Evolutionary conservation across 306 rosid genomes (phyloP), one percentile per base, ranked within the genome.

Genomic region (Lathyrus aphaca): DNA sequence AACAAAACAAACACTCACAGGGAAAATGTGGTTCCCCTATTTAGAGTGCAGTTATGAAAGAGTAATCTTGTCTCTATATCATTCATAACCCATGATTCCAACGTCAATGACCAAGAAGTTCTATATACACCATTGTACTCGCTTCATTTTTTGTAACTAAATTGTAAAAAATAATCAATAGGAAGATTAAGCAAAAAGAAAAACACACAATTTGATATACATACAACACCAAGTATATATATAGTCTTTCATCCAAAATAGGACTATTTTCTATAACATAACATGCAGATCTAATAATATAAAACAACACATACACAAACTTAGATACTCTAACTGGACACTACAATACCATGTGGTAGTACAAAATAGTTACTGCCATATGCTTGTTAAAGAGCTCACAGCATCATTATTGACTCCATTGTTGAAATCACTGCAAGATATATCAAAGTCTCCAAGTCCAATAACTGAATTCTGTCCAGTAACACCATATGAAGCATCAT

Each of bases 321-420:
- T 54, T 61, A 53, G 53, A 54, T 21, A 53, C 5, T 25, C 68
- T 49, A 66, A 60, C 10, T 21, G 13, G 29, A n/a, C 29, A 21
- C 17, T 45, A 71, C 12, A 53, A 17, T 38, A 43, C 10, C 39
- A 35, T 39, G 11, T 17, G 25, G 25, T 29, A 32, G 21, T 35
- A 13, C 7, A 62, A 61, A 21, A 42, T 42, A 63, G 15, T 64
- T 15, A 15, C 4, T 29, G 77, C 91, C 85, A 86, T 6, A 81
- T 62, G 15, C 69, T 64, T 21, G 83, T 80, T 32, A 78, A 80
- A 76, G 84, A 79, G 70, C 86, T 83, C 44, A 83, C 71, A 55
- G 77, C 71, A 65, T 86, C 85, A 19, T 80, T 84, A 19, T 79
- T 14, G 58, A 85, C 70, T 69, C 85, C 83, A 67, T 74, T 74